phyloP scores from a whole-genome alignment of 1,284 basidiomycete species.

The Ceratobasidium sp. region DNA sequence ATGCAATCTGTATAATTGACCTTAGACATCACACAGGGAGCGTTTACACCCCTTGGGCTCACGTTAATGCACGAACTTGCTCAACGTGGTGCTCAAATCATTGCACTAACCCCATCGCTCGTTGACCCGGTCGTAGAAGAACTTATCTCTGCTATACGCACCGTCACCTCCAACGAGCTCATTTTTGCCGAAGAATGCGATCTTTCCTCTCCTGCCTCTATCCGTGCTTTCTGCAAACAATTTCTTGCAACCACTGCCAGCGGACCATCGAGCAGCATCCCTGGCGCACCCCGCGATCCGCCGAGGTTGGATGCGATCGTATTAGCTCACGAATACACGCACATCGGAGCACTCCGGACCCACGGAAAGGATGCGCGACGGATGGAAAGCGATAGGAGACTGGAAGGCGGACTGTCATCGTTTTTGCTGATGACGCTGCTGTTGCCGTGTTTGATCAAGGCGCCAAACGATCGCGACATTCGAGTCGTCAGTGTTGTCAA shows the following conservation, averaged over 20 bases:
- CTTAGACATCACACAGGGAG: slow-evolving; percentile 62
- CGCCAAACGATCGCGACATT: slow-evolving; percentile 84
- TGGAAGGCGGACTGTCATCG: slow-evolving; percentile 61
- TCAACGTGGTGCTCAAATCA: slow-evolving; percentile 75
- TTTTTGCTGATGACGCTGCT: slow-evolving; percentile 82
- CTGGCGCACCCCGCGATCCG: slow-evolving; percentile 61
- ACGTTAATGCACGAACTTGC: slow-evolving; percentile 72
- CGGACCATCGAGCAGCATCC: slow-evolving; percentile 54
- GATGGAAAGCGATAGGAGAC: slow-evolving; percentile 48
- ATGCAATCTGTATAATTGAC: not conserved
- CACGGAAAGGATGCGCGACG: slow-evolving; percentile 48
- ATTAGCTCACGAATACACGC: slow-evolving; percentile 76
- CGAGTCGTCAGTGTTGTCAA: slow-evolving; percentile 84
- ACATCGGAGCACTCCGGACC: slow-evolving; percentile 64
- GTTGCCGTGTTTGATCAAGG: slow-evolving; percentile 78
- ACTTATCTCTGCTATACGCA: slow-evolving; percentile 70
- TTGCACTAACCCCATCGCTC: slow-evolving; percentile 64
- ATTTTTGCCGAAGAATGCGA: slow-evolving; percentile 81
- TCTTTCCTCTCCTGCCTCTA: slow-evolving; percentile 67
- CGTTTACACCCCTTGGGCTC: slow-evolving; percentile 75
- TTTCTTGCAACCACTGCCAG: slow-evolving; percentile 60
- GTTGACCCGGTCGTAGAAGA: slow-evolving; percentile 68
- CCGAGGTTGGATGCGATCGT: slow-evolving; percentile 75
- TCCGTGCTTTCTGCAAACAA: slow-evolving; percentile 67
- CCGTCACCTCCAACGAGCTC: slow-evolving; percentile 73